Conservation (phyloP, 441 rosid genomes). For the Erysimum pusillum region DNA sequence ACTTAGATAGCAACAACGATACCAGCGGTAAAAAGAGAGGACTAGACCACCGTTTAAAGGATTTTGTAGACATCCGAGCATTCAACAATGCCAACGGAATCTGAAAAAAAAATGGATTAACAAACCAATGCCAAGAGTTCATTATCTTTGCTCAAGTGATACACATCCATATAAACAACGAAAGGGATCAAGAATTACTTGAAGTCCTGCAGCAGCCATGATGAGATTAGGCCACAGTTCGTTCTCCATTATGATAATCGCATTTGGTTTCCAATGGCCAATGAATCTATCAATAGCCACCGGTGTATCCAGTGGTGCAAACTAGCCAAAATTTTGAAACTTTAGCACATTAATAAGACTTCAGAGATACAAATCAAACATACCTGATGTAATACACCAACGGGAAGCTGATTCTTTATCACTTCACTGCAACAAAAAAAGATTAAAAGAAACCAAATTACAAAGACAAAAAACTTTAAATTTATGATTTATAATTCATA, state of each 20-base stretch:
- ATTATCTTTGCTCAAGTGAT: not conserved
- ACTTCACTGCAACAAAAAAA: slow-evolving; percentile 67
- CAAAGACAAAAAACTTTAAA: not conserved
- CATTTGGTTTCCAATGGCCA: slow-evolving; percentile 80
- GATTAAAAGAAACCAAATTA: slow-evolving; percentile 11
- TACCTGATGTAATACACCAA: slow-evolving; percentile 80
- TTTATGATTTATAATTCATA: slow-evolving; percentile 31
- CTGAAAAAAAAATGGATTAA: slow-evolving; percentile 50
- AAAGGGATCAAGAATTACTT: slow-evolving; percentile 58
- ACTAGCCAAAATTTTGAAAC: slow-evolving; percentile 55
- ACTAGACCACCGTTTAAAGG: slow-evolving; percentile 77
- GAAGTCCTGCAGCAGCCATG: slow-evolving; percentile 67
- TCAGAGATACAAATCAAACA: slow-evolving; percentile 14
- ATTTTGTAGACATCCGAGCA: slow-evolving; percentile 79
- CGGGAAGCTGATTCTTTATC: slow-evolving; percentile 69
- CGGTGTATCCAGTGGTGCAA: slow-evolving; percentile 91
- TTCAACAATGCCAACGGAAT: slow-evolving; percentile 79
- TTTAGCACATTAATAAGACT: slow-evolving; percentile 26
- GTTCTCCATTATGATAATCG: slow-evolving; percentile 79
- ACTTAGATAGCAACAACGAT: slow-evolving; percentile 81
- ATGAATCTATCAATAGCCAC: slow-evolving; percentile 77
- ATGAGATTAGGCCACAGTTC: slow-evolving; percentile 97
- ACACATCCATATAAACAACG: slow-evolving; percentile 19
- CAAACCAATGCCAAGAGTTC: slow-evolving; percentile 5
- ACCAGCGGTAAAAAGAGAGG: slow-evolving; percentile 71